These are phyloP conservation scores for Parascedosporium putredinis DNA, from an alignment of 2,329 filamentous ascomycete genomes.

Conservation along the genomic window DNA sequence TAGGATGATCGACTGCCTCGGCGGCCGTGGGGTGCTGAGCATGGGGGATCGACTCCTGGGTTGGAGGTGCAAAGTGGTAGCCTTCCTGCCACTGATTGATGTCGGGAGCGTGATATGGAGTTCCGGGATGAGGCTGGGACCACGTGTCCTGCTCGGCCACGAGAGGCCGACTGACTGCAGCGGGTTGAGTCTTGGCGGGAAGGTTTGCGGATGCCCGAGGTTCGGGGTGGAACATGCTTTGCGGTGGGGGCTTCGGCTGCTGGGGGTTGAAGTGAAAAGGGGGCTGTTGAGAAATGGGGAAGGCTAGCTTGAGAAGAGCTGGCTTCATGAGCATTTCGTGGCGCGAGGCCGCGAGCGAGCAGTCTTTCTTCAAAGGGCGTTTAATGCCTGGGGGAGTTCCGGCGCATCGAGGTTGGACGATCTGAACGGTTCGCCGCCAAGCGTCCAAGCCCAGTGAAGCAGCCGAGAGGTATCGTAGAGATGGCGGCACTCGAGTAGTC, in stretches of 20 bases:
- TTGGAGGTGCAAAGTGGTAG: conserved; percentile 3
- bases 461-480: conserved; percentile 29
- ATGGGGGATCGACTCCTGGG: conserved; percentile 1
- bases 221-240: conserved; percentile 1
- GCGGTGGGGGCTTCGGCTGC: not conserved
- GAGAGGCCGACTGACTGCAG: not conserved
- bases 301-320: conserved; percentile 1
- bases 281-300: conserved; percentile 2
- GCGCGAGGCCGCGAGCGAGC: conserved; percentile 11
- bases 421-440: conserved; percentile 30
- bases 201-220: not conserved
- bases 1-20: conserved; percentile 4
- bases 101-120: not conserved
- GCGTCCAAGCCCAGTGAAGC: conserved; percentile 32
- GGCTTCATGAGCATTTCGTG: conserved; percentile 9
- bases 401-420: conserved; percentile 16
- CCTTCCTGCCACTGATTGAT: conserved; percentile 6
- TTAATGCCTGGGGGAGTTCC: conserved; percentile 10
- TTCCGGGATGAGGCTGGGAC: conserved; percentile 1
- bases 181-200: not conserved
- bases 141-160: conserved; percentile 5
- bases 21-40: not conserved
- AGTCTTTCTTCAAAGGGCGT: conserved; percentile 13
- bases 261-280: conserved; percentile 1
- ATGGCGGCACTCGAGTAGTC: conserved; percentile 33